Conservation (phyloP, 2,329 filamentous ascomycete species). For the Trichoderma lentiforme region DNA sequence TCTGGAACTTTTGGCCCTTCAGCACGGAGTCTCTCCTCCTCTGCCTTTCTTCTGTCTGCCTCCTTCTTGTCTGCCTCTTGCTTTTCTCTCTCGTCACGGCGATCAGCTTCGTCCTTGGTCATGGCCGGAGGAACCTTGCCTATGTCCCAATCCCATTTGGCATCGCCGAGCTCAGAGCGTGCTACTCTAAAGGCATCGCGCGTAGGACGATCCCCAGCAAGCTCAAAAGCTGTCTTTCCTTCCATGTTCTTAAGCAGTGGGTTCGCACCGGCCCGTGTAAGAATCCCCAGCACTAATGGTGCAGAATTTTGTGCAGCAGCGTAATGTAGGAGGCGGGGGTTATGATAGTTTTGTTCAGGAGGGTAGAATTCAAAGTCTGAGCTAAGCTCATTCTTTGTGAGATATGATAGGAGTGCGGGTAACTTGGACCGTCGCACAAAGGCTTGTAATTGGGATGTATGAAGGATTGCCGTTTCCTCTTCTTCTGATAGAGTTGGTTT, state of each 20-base stretch:
- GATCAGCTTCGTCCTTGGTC: slow-evolving; percentile 67
- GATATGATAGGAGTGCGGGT: slow-evolving; percentile 79
- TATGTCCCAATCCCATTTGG: slow-evolving; percentile 71
- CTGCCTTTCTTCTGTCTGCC: slow-evolving; percentile 65
- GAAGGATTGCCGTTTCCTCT: slow-evolving; percentile 75
- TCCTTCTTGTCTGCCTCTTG: slow-evolving; percentile 66
- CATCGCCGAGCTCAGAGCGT: slow-evolving; percentile 75
- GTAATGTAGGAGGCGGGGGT: slow-evolving; percentile 79
- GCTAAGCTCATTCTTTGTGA: slow-evolving; percentile 70
- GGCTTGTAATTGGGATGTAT: slow-evolving; percentile 85
- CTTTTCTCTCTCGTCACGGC: slow-evolving; percentile 66
- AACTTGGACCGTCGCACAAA: slow-evolving; percentile 87
- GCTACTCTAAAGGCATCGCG: slow-evolving; percentile 90
- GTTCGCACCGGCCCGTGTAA: slow-evolving; percentile 71
- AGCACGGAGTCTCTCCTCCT: slow-evolving; percentile 67
- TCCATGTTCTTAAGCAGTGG: slow-evolving; percentile 69
- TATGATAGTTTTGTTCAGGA: slow-evolving; percentile 68
- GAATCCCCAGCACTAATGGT: slow-evolving; percentile 71
- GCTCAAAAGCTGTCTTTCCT: slow-evolving; percentile 80
- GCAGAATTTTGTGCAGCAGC: slow-evolving; percentile 78
- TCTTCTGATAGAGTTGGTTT: slow-evolving; percentile 72
- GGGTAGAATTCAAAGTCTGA: slow-evolving; percentile 75
- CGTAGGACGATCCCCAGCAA: slow-evolving; percentile 80
- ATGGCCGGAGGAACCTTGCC: slow-evolving; percentile 71
- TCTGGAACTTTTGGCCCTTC: slow-evolving; percentile 60